Evolutionary conservation across 1,284 basidiomycete genomes (phyloP).

Genomic region (Marasmius sp.): DNA sequence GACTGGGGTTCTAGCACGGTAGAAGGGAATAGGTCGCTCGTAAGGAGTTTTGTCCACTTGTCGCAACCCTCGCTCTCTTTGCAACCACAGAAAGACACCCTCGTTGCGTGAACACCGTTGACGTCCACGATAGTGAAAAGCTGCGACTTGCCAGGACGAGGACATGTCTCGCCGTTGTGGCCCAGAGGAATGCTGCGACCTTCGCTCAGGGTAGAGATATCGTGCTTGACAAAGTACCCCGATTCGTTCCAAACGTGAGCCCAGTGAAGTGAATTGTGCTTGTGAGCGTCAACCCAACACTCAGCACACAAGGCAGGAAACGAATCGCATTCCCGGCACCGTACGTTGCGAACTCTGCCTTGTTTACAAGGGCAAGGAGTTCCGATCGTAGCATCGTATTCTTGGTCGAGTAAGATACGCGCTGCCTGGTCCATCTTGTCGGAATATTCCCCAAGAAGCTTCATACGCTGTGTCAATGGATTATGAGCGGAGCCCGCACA

Average conservation of each 20-base stretch:
- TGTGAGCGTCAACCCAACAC: conserved; percentile 2
- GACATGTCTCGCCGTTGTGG: not conserved
- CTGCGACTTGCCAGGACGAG: no score
- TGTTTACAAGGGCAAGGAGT: not conserved
- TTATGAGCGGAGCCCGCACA: no score
- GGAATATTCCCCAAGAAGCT: not conserved
- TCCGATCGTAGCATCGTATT: not conserved
- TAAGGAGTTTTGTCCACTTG: conserved; percentile 3
- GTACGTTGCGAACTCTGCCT: not conserved
- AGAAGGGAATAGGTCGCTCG: conserved; percentile 6
- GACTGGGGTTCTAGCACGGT: conserved; percentile 1
- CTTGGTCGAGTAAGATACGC: not conserved
- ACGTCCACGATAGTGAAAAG: not conserved
- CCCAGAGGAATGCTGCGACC: not conserved
- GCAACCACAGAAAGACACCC: conserved; percentile 5
- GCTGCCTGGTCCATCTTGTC: not conserved
- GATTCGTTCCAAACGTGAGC: conserved; percentile 4
- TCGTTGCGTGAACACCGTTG: conserved; percentile 8
- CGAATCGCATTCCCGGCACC: conserved; percentile 2
- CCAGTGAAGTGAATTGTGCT: conserved; percentile 5
- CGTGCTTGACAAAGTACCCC: not conserved
- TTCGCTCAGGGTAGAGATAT: conserved; percentile 2
- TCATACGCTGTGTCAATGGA: not conserved
- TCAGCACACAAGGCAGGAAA: not conserved
- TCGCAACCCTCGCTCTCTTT: not conserved